These are phyloP conservation scores for Athelia psychrophila DNA, from an alignment of 1,284 basidiomycete genomes.

Conservation along the genomic window DNA sequence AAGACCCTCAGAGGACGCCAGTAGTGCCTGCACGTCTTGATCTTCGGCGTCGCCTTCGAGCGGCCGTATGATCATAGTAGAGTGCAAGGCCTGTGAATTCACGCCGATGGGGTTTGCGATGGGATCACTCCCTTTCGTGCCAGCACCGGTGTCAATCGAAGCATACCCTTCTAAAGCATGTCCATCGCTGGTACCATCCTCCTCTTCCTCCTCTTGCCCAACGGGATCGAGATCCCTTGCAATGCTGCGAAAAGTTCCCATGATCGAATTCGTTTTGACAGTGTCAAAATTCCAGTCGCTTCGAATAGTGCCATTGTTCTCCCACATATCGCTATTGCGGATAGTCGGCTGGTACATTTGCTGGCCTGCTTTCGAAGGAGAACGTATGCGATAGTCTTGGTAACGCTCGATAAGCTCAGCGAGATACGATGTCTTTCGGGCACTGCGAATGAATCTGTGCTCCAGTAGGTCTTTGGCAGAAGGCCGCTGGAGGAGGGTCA, in stretches of 20 bases:
- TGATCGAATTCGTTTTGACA: constrained; percentile 66
- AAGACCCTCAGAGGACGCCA: constrained; percentile 29
- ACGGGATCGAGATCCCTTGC: constrained; percentile 61
- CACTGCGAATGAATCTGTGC: constrained; percentile 88
- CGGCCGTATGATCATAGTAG: constrained; percentile 66
- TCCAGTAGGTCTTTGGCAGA: constrained; percentile 88
- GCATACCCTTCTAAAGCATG: constrained; percentile 37
- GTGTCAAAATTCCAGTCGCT: constrained; percentile 98
- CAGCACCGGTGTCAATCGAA: constrained; percentile 55
- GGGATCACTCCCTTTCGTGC: constrained; percentile 64
- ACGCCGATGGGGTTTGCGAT: constrained; percentile 39
- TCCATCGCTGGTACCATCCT: constrained; percentile 41
- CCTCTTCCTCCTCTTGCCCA: constrained; percentile 50
- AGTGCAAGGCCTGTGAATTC: constrained; percentile 56
- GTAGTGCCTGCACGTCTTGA: constrained; percentile 39
- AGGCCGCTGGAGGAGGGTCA: constrained; percentile 59
- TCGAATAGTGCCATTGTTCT: constrained; percentile 66
- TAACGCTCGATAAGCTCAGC: constrained; percentile 85
- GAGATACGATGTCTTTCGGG: constrained; percentile 78
- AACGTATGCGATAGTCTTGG: constrained; percentile 63
- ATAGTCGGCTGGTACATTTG: constrained; percentile 54
- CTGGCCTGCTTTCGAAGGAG: constrained; percentile 49
- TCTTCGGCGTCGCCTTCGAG: constrained; percentile 27
- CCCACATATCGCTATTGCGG: constrained; percentile 59
- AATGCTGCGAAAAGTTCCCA: constrained; percentile 72